A percentile compares a stretch with the other conserved stretches of the same genome.
Evolutionary conservation across 1,284 basidiomycete genomes (phyloP).

Genomic region (Boletus hoseneyae): DNA sequence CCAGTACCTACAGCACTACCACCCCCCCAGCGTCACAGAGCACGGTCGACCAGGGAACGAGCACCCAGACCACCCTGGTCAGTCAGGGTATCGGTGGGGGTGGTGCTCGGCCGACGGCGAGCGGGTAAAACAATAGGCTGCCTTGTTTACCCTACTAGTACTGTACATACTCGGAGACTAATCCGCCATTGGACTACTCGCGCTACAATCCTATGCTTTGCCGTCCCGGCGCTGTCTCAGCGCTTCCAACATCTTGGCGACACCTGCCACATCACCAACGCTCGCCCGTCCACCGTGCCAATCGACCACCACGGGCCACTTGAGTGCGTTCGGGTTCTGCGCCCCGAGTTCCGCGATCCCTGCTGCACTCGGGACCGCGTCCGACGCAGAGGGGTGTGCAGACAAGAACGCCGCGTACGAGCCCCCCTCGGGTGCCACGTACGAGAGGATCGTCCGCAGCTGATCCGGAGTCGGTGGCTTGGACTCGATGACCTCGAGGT

Average conservation of each 20-base stretch:
- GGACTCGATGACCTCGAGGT: constrained; percentile 67
- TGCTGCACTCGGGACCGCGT: constrained; percentile 38
- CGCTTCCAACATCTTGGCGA: constrained; percentile 58
- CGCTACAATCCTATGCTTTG: no score
- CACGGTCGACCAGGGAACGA: not conserved
- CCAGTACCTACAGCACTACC: not conserved
- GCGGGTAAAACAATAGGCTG: no score
- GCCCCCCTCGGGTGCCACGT: constrained; percentile 37
- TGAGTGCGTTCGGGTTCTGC: constrained; percentile 55
- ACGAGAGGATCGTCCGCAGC: constrained; percentile 61
- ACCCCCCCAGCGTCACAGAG: no score
- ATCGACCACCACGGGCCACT: constrained; percentile 78
- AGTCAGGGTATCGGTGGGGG: not conserved
- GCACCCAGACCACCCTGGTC: not conserved
- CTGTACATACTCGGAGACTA: constrained; percentile 36
- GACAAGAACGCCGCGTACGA: constrained; percentile 40
- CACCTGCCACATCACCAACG: constrained; percentile 65
- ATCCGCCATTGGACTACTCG: constrained; percentile 54
- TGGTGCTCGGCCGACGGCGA: no score
- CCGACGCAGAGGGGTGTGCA: no score
- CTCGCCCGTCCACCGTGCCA: constrained; percentile 67
- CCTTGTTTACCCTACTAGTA: no score
- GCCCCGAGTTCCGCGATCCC: constrained; percentile 49
- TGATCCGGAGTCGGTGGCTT: constrained; percentile 64
- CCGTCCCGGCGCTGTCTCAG: constrained; percentile 63